Evolutionary conservation across 768 basidiomycete species (phyloP), one percentile per base, ranked within the genome.

Genomic region (Phaffia tasmanica): DNA sequence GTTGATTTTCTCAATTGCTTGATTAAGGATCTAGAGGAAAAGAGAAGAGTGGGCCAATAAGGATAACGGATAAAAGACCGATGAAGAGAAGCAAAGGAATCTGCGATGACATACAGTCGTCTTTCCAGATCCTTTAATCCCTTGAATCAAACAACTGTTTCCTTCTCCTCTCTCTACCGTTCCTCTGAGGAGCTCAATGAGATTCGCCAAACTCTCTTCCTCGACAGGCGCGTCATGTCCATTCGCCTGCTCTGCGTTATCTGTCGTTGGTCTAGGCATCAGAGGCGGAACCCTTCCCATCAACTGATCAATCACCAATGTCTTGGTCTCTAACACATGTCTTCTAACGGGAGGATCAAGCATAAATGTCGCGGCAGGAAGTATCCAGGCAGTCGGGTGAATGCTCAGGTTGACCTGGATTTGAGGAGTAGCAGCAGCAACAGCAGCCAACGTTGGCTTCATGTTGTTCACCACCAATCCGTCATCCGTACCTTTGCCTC

Each of bases 141-240:
- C 93, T 54, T 91, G 79, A 3, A 97, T 73, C 63, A 95, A 80
- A 73, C 92, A 95, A 66, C 91, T 94, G 70, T 97, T 97, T 3
- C 93, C 92, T 79, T 97, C 93, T 14, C 86, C 87, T 32, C 91
- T 82, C 25, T 78, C 77, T 5, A 87, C 80, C 1, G 89, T 89
- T 15, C 91, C 92, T 25, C 77, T 74, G 5, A 95, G 78, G 25
- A 97, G 76, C 57, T 83, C 81, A 1, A 76, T 72, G 16, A 97
- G 74, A 64, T 88, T 84, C 46, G 81, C 72, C 30, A 80, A 76
- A 0, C 87, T 84, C 59, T 75, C 75, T 21, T 73, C 74, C 60
- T 71, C 71, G 42, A 72, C 74, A 51, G 74, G 74, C 48, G 72
- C 70, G 1, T 46, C 23, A 0, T 62, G 46, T 27, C 62, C 65